phyloP scores from a whole-genome alignment of 2,329 filamentous ascomycete genomes.

The Penicillium sp. region DNA sequence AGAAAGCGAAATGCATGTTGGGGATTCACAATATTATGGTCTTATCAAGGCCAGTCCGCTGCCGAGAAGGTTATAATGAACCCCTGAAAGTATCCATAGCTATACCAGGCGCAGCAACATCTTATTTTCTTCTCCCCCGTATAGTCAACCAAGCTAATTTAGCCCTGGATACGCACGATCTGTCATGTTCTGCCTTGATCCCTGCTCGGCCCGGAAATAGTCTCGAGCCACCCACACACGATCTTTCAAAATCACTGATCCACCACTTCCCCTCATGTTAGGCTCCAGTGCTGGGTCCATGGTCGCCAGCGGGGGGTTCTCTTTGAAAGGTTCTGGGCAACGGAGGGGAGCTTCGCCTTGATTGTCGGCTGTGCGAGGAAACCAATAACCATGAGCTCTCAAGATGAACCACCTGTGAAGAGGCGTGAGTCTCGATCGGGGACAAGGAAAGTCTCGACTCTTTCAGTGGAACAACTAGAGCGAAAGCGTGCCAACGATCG shows the following conservation, averaged over 20 bases:
- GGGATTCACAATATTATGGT: not conserved
- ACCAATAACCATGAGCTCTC: constrained; percentile 24
- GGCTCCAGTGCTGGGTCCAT: constrained; percentile 13
- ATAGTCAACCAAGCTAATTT: not conserved
- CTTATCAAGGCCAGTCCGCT: constrained; percentile 8
- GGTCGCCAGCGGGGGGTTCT: constrained; percentile 14
- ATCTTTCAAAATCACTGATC: constrained; percentile 3
- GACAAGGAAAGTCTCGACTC: constrained; percentile 57
- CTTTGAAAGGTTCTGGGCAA: constrained; percentile 11
- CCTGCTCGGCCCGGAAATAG: constrained; percentile 16
- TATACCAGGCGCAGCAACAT: not conserved
- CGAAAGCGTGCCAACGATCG: constrained; percentile 61
- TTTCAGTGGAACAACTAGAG: constrained; percentile 59
- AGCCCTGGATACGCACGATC: constrained; percentile 7
- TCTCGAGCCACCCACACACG: constrained; percentile 12
- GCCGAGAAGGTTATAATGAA: not conserved
- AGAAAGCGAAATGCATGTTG: constrained; percentile 1
- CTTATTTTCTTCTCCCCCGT: not conserved
- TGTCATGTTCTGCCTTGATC: constrained; percentile 10
- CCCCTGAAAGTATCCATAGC: not conserved
- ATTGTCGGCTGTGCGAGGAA: not conserved
- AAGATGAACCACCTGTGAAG: constrained; percentile 26
- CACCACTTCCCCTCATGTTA: constrained; percentile 15
- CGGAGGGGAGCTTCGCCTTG: constrained; percentile 3
- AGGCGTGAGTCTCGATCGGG: constrained; percentile 53